phyloP scores from a whole-genome alignment of 2,329 filamentous ascomycete genomes.

The Diaporthe nobilis region DNA sequence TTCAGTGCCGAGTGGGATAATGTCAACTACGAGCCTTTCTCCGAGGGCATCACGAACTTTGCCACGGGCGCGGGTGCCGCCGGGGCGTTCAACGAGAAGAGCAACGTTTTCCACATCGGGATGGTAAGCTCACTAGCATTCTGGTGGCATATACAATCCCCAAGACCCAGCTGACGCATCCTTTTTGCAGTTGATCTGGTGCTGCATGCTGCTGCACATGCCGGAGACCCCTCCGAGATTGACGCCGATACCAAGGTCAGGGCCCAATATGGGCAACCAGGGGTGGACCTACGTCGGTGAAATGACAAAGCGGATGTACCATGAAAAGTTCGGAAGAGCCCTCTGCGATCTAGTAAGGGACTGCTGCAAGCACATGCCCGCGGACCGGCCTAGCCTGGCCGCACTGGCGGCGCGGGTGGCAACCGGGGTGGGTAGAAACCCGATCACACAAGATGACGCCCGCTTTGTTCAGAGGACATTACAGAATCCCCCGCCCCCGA shows the following conservation, averaged over 20 bases:
- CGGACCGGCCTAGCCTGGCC: constrained; percentile 2
- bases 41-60: constrained; percentile 15
- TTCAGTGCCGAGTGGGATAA: constrained; percentile 30
- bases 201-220: neutral
- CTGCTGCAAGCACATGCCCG: constrained; percentile 17
- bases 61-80: constrained; percentile 16
- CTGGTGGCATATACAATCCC: neutral
- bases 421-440: neutral
- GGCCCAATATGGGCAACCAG: neutral
- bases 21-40: constrained; percentile 35
- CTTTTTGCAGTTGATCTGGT: neutral
- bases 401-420: neutral
- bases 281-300: constrained; percentile 35
- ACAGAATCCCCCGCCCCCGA: too few relatives aligned
- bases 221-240: neutral
- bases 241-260: neutral
- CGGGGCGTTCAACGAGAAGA: neutral
- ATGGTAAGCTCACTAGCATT: neutral
- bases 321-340: neutral
- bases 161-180: neutral
- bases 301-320: neutral
- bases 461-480: too few relatives aligned
- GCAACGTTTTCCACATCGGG: constrained; percentile 17
- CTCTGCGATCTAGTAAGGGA: constrained; percentile 1
- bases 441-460: neutral